Percentiles rank a stretch among this genome's conserved stretches.
Conservation (phyloP, 768 basidiomycete genomes). For the Termitomyces sp. region DNA sequence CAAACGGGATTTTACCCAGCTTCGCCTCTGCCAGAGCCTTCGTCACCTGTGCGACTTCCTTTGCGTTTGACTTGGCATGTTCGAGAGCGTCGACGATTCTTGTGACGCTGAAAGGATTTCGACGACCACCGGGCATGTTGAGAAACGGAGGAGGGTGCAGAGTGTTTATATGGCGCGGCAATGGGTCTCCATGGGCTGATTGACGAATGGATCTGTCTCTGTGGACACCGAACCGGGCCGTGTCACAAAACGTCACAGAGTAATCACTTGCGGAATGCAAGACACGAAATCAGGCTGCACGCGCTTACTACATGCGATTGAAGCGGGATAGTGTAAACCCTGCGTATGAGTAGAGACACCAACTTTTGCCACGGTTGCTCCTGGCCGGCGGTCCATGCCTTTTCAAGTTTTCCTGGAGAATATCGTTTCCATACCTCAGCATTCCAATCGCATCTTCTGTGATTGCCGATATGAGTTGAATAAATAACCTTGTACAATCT, state of each 20-base stretch:
- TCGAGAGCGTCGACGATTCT: slow-evolving; percentile 27
- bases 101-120: slow-evolving; percentile 31
- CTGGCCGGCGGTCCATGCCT: no score
- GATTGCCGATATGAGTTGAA: no score
- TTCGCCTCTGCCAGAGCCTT: slow-evolving; percentile 26
- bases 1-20: slow-evolving; percentile 37
- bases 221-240: background rate
- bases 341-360: no score
- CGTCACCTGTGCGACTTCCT: slow-evolving; percentile 25
- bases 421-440: no score
- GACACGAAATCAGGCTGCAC: no score
- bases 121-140: slow-evolving; percentile 20
- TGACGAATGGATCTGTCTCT: background rate
- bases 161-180: background rate
- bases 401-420: no score
- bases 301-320: no score
- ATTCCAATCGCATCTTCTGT: no score
- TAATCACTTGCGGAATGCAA: background rate
- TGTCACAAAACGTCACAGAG: background rate
- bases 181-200: background rate
- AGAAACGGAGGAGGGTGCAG: no score
- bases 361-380: no score
- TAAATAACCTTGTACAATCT: no score
- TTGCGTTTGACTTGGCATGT: slow-evolving; percentile 24
- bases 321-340: no score